Conservation (phyloP, 495 filamentous ascomycete species). For the Penicillium goetzii region DNA sequence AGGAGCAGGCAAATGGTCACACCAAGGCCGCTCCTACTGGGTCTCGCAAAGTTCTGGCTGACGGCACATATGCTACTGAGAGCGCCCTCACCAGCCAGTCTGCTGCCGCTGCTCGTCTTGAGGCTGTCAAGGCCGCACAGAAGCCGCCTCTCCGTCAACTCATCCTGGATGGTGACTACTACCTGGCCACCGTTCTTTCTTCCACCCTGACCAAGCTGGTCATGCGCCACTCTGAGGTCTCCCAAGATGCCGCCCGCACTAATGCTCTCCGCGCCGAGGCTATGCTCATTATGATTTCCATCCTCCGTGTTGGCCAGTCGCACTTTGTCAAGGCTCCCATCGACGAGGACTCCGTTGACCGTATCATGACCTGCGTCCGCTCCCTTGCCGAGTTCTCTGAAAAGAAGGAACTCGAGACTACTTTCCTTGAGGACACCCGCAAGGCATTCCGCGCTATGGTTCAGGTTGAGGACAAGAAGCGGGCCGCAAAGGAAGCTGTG, state of each 20-base stretch:
- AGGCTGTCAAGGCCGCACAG: conserved; percentile 94
- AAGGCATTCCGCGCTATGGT: conserved; percentile 99
- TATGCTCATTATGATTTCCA: conserved; percentile 99
- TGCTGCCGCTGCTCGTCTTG: conserved; percentile 83
- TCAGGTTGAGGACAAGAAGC: conserved; percentile 95
- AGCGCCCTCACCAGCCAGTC: conserved; percentile 93
- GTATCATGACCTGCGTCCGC: conserved; percentile 95
- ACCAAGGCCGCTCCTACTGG: conserved; percentile 78
- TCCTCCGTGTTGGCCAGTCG: conserved; percentile 95
- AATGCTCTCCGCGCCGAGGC: conserved; percentile 95
- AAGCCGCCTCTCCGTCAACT: conserved; percentile 95
- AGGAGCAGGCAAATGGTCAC: conserved; percentile 82
- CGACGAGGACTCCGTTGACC: conserved; percentile 95
- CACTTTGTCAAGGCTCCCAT: conserved; percentile 97
- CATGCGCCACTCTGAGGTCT: conserved; percentile 97
- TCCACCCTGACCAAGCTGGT: conserved; percentile 96
- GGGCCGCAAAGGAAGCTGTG: conserved; percentile 83
- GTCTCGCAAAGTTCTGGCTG: conserved; percentile 88
- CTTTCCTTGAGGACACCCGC: conserved; percentile 93
- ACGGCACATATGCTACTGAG: conserved; percentile 97
- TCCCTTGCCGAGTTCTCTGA: conserved; percentile 89
- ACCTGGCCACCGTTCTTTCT: conserved; percentile 90
- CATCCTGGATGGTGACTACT: conserved; percentile 97
- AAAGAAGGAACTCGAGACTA: conserved; percentile 85
- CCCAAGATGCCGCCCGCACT: conserved; percentile 80